Evolutionary conservation across 257 asterid species (phyloP).

Genomic region (Plantago ovata): DNA sequence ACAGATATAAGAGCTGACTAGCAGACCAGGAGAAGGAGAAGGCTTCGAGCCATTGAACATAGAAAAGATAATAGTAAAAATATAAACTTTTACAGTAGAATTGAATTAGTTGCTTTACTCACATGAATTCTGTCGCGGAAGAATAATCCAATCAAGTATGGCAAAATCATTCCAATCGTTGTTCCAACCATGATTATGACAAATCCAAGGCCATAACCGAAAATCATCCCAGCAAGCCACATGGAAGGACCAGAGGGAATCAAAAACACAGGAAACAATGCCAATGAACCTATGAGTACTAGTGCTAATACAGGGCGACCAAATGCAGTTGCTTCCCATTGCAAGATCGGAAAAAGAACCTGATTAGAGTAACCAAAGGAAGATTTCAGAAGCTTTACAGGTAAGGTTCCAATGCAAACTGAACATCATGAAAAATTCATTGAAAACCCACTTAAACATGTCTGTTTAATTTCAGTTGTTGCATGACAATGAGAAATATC

Average conservation of each 20-base stretch:
- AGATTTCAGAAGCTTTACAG: not conserved
- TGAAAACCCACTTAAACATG: not conserved
- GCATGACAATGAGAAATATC: slow-evolving; percentile 5
- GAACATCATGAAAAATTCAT: not conserved
- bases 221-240: slow-evolving; percentile 98
- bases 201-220: slow-evolving; percentile 88
- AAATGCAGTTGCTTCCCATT: slow-evolving; percentile 94
- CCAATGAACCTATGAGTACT: slow-evolving; percentile 74
- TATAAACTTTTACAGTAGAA: not conserved
- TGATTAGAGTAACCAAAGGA: slow-evolving; percentile 28
- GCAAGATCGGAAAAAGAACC: slow-evolving; percentile 73
- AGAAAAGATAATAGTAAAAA: no score
- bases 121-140: slow-evolving; percentile 82
- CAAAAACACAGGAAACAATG: slow-evolving; percentile 74
- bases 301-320: slow-evolving; percentile 80
- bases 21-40: not conserved
- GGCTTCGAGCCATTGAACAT: slow-evolving; percentile 20
- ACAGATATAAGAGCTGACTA: slow-evolving; percentile 1
- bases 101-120: slow-evolving; percentile 20
- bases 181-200: slow-evolving; percentile 88
- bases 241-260: slow-evolving; percentile 94
- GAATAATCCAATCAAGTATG: slow-evolving; percentile 69
- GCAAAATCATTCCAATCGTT: slow-evolving; percentile 77
- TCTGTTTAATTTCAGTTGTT: not conserved
- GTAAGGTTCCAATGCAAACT: not conserved